Base-by-base conservation (phyloP, 805 yeast species). In the Saccharomycopsis malanga region DNA sequence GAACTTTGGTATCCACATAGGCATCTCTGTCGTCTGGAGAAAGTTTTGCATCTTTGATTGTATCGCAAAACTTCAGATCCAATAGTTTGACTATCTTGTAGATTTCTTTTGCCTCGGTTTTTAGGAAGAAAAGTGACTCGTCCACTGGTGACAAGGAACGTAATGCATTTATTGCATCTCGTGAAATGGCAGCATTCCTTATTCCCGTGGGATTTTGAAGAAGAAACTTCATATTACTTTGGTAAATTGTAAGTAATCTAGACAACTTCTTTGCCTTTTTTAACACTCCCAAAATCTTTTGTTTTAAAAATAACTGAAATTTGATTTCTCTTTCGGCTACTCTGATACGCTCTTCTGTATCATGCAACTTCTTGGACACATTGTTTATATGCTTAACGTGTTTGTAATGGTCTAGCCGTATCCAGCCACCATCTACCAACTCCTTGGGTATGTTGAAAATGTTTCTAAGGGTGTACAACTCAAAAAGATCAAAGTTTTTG, bases 401-500 rank as follows among this genome's bases (percentile, higher is more conserved):
- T 44, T 74, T 71, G 49, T 89, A 93, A 58, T 87, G 93, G 42
- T 71, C 72, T 41, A 88, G 65, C 41, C 82, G 63, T 46, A 89
- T 65, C 69, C 77, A 79, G 4, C 95, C 94, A 10, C 67, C 74
- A 2, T 72, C 72, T 0, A 83, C 70, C 29, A 86, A 66, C 12
- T 79, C 83, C 4, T 63, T 64, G 0, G 96, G 95, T 15, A 89
- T 67, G 10, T 73, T 74, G 46, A 89, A 69, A 10, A 89, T 76
- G 59, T 89, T 89, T 58, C 96, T 67, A 43, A 87, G 65, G 2
- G 85, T 75, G 62, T 89, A 89, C 29, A 87, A 66, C 64, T 89
- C 97, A 56, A 86, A 79, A 60, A 82, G 82, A 61, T 89, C 97
- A 61, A 87, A 88, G 59, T 85, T 85, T 55, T 72, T 72, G 63